These are phyloP conservation scores for Nasturtium officinale DNA, from an alignment of 345 rosid genomes.

Conservation along the genomic window DNA sequence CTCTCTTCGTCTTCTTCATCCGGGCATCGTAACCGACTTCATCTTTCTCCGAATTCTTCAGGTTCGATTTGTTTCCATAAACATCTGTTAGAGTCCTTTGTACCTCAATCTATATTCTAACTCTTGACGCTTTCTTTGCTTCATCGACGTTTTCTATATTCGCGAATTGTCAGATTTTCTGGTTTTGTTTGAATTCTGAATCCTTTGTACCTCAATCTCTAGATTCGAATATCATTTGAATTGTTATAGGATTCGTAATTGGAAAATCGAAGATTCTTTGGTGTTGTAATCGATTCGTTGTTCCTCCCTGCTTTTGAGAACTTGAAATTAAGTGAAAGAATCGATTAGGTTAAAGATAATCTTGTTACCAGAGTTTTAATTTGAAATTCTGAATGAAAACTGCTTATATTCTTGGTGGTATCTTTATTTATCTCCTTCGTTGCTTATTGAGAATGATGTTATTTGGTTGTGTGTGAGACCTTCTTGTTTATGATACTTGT, in stretches of 20 bases:
- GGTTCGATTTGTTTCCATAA: not conserved
- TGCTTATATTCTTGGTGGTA: not conserved
- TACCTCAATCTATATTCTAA: too few relatives aligned
- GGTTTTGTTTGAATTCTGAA: not conserved
- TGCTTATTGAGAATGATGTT: not conserved
- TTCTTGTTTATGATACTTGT: not conserved
- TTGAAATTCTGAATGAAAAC: not conserved
- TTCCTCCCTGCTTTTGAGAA: not conserved
- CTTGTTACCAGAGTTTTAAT: not conserved
- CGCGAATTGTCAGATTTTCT: not conserved
- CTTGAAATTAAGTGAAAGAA: not conserved
- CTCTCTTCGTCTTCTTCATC: not conserved
- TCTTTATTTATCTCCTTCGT: not conserved
- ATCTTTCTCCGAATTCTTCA: constrained; percentile 1
- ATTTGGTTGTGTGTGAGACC: not conserved
- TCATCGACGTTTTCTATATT: not conserved
- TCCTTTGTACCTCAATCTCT: not conserved
- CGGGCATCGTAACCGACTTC: not conserved
- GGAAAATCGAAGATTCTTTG: not conserved
- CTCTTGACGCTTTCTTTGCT: not conserved
- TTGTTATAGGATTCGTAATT: not conserved
- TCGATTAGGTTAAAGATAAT: not conserved
- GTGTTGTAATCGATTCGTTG: not conserved
- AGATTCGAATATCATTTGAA: not conserved
- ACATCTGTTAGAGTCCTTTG: constrained; percentile 2